Base-by-base conservation (phyloP, 169 alveolate genomes). In the Plasmodium gonderi region DNA sequence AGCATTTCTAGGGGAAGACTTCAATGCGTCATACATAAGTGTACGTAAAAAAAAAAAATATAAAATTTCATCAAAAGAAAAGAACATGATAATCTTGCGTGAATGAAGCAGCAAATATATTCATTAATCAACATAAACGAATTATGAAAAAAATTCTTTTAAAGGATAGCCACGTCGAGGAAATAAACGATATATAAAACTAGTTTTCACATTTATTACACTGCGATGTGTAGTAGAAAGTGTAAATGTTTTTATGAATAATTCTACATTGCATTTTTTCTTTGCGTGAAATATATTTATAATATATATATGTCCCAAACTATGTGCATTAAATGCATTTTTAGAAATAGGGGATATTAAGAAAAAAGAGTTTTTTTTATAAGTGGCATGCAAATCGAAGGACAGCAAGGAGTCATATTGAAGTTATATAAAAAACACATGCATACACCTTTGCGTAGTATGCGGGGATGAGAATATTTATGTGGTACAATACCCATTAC, bases 211-310 rank as follows among this genome's bases (percentile, higher is more conserved):
- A 80, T 47, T 7, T 60, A 6, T 40, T 33, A n/a, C 29, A 80
- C 54, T 38, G 12, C 65, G 47, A 36, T 26, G 26, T 26, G 29
- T 23, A 33, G 69, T n/a, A 42, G 47, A 38, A 36, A 60, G 45
- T 36, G 77, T 60, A 20, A 42, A 65, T 80, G 91, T 80, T 29
- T 49, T 60, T 60, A 68, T 68, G 91, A 80, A 80, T 80, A 60
- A 80, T 80, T 80, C 91, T 64, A 80, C 78, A 79, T 29, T 79
- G n/a, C 20, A 26, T 79, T 51, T 79, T 60, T 60, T 60, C 40
- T 5, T 20, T 60, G 26, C 36, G 6, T 11, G 72, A 36, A 60
- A 36, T 60, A 36, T 60, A 60, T n/a, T 12, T 36, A 60, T 60
- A 23, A 60, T 60, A 60, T 60, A 14, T 60, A 60, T 36, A 20